Base-by-base conservation (phyloP, 2,329 filamentous ascomycete genomes). In the Lecanicillium sp. region DNA sequence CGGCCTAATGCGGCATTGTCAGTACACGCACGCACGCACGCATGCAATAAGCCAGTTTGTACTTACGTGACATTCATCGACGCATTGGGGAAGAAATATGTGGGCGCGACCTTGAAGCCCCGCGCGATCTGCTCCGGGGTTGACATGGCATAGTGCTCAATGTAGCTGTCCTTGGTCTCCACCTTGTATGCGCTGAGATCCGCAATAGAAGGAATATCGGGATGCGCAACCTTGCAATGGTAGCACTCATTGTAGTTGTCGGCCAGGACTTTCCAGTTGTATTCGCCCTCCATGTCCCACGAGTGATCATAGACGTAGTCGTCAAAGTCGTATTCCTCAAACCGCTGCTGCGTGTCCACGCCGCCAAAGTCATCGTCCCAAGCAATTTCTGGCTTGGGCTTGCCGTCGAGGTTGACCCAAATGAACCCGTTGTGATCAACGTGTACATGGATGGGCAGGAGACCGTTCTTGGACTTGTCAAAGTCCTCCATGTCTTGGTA, bases 191-290 rank as follows among this genome's bases (percentile, higher is more conserved):
- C 68, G 42, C 68, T 65, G 29, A 79, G 64, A 43, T 79, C 71
- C 32, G 74, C 67, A n/a, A 79, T 63, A 30, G 63, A 60, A 4
- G 71, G 64, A 22, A 78, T 70, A 41, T 75, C 71, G 3, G 76
- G 74, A 47, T 79, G 75, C 2, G 73, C 69, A 1, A 69, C 71
- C 36, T 69, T 67, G 60, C 74, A 79, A 59, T 80, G 75, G 48
- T 80, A 81, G 51, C 75, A 80, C 51, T 77, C 75, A 52, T 81
- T 81, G 62, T 78, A 81, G 59, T 80, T 79, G 51, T 80, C 76
- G 12, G 69, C 68, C 22, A 76, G 54, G 17, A 71, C 68, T 58
- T 78, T 78, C 74, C 74, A 78, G 59, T 78, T 78, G 51, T 69
- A 74, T 22, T 68, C 63, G 0, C 68, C 68, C 35, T 73, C 66